phyloP scores from a whole-genome alignment of 164 flowering plant genomes.

The Magnolia kwangsiensis region DNA sequence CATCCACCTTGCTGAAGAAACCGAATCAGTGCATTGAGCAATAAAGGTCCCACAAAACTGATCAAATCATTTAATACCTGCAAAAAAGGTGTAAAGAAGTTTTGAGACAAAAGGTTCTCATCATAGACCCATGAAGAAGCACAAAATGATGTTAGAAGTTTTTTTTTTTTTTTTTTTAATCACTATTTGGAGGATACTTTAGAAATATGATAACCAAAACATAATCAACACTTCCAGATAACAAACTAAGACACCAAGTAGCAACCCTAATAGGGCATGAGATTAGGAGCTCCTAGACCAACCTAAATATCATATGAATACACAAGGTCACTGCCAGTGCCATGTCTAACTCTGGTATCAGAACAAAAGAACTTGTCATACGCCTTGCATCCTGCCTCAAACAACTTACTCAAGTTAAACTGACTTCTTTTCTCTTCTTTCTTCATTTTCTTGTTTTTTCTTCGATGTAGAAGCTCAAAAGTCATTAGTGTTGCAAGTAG shows the following conservation, averaged over 20 bases:
- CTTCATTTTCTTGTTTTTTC: too few relatives aligned
- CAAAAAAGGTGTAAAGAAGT: conserved; percentile 6
- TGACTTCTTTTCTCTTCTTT: too few relatives aligned
- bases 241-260: not conserved
- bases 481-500: too few relatives aligned
- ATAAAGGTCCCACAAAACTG: conserved; percentile 77
- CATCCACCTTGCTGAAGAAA: conserved; percentile 66
- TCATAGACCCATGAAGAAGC: not conserved
- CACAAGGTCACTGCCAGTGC: not conserved
- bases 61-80: conserved; percentile 80
- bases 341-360: not conserved
- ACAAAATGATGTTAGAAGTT: too few relatives aligned
- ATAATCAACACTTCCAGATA: not conserved
- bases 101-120: not conserved
- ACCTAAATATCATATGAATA: not conserved
- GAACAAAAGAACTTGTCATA: not conserved
- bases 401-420: too few relatives aligned
- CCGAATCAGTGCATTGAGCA: conserved; percentile 68
- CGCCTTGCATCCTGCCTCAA: not conserved
- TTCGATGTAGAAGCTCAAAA: too few relatives aligned
- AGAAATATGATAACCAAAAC: too few relatives aligned
- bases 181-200: too few relatives aligned
- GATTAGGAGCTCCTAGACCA: not conserved
- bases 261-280: not conserved
- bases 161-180: too few relatives aligned